Conservation (phyloP, 441 rosid species). For the Populus hybrid region DNA sequence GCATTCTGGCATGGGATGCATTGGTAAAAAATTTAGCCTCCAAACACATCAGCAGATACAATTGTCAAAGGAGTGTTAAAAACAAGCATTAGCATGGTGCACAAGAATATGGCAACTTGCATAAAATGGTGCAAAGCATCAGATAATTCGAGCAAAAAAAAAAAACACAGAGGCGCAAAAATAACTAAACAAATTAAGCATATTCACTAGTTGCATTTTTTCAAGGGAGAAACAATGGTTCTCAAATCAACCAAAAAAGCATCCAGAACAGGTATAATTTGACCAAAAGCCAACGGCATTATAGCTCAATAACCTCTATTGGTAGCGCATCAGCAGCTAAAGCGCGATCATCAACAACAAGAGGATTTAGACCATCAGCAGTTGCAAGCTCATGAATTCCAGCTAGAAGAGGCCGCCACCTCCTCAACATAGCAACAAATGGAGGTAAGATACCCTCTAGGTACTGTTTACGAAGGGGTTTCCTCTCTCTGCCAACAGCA, state of each 20-base stretch:
- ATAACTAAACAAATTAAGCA: neutral
- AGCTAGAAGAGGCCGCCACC: slow-evolving; percentile 98
- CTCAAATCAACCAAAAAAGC: neutral
- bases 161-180: neutral
- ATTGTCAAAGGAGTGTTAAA: neutral
- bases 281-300: neutral
- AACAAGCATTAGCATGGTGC: neutral
- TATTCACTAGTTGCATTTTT: neutral
- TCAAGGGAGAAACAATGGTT: neutral
- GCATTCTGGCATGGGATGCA: neutral
- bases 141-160: neutral
- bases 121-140: neutral
- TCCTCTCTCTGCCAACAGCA: slow-evolving; percentile 87
- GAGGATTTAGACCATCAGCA: slow-evolving; percentile 98
- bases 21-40: neutral
- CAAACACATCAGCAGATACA: neutral
- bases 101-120: neutral
- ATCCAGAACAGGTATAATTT: neutral
- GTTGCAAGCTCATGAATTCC: slow-evolving; percentile 99
- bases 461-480: slow-evolving; percentile 86
- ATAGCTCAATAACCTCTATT: slow-evolving; percentile 61
- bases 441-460: slow-evolving; percentile 96
- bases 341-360: slow-evolving; percentile 89
- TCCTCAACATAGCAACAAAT: slow-evolving; percentile 92
- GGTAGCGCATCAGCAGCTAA: slow-evolving; percentile 95